Percentiles rank a stretch among this genome's conserved stretches.
Evolutionary conservation across 2,329 filamentous ascomycete species (phyloP).

Genomic region (Aspergillus brasiliensis): DNA sequence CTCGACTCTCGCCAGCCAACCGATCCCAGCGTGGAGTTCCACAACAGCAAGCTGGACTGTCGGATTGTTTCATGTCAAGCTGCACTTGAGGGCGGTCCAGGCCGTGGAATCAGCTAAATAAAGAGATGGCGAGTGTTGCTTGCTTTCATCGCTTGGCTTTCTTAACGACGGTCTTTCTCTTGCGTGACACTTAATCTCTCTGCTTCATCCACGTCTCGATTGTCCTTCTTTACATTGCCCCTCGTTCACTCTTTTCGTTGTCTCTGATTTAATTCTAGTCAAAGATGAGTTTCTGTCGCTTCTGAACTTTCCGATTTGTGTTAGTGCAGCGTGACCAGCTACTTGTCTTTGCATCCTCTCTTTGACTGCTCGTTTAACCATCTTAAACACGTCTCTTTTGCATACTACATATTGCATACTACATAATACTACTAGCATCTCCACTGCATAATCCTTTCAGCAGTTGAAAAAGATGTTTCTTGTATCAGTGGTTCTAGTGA

Average conservation of each 20-base stretch:
- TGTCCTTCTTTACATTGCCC: background rate
- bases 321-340: background rate
- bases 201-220: background rate
- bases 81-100: conserved; percentile 7
- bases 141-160: background rate
- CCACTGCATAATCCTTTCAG: background rate
- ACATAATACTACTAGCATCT: too few relatives aligned
- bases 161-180: background rate
- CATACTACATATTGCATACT: too few relatives aligned
- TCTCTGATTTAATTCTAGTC: background rate
- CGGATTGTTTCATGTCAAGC: background rate
- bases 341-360: conserved; percentile 6
- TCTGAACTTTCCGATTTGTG: background rate
- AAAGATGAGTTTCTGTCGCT: background rate
- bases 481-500: background rate
- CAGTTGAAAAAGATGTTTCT: conserved; percentile 8
- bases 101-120: background rate
- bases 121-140: conserved; percentile 2
- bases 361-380: conserved; percentile 2
- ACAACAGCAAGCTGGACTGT: background rate
- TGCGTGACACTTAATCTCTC: background rate
- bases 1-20: conserved; percentile 14
- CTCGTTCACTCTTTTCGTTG: conserved; percentile 2
- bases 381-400: too few relatives aligned
- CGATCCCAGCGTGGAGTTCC: background rate